Base-by-base conservation (phyloP, 495 filamentous ascomycete species). In the Penicillium mononematosum region DNA sequence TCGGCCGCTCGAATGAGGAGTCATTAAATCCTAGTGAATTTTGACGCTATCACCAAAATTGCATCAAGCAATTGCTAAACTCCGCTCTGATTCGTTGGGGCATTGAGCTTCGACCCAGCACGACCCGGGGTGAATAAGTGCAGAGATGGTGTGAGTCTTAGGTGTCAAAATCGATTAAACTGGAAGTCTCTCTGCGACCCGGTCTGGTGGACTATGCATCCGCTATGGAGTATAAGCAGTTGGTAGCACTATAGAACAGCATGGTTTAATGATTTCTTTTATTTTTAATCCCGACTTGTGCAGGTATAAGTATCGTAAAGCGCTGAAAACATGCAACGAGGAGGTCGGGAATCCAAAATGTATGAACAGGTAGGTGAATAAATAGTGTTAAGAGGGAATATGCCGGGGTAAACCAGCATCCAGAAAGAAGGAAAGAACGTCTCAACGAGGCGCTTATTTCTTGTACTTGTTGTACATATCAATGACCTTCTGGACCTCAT, bases 401-500 rank as follows among this genome's bases (percentile, higher is more conserved):
- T 17, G 36, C 39, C 7, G 14, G 10, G 0, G 11, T 7, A 39
- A 22, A 41, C 27, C 25, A 17, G 39, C 27, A 44, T 44, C 39
- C 39, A 47, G 12, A 47, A 45, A 45, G 24, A 55, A 50, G 9
- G 8, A 56, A 19, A 41, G n/a, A 31, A 25, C 14, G 19, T 39
- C 44, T 20, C 16, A 31, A 20, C 17, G 31, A 53, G 14, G 17
- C 42, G 42, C 55, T 68, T 69, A 75, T 72, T 76, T 75, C 55
- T 75, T 66, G 68, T 72, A 61, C 61, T 74, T 68, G 67, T 75
- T 78, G 64, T 77, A 77, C 29, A 60, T 73, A 55, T 85, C 81
- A 70, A 96, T 96, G 58, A 97, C 88, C 82, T 96, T 97, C 76
- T 96, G 88, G 24, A 98, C 85, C 81, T 98, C 94, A 55, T 95